Evolutionary conservation across 139 green algal species (phyloP).

Genomic region (Nannochloris sp.): DNA sequence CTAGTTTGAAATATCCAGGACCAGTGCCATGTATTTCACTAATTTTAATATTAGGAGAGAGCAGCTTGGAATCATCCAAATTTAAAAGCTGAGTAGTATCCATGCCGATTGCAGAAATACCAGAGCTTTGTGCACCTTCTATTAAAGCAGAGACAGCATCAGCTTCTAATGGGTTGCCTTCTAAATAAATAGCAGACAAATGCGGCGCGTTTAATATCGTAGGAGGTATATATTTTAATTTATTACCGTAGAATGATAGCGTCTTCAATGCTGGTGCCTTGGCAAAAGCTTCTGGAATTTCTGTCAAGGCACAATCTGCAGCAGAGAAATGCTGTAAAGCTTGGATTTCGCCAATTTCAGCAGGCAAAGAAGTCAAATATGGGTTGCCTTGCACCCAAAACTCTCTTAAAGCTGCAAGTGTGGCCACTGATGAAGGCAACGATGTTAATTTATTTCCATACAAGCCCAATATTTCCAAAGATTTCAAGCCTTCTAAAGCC

Average conservation of each 20-base stretch:
- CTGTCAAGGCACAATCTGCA: conserved; percentile 36
- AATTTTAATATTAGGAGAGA: conserved; percentile 11
- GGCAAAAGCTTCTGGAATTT: conserved; percentile 9
- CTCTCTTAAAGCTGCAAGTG: conserved; percentile 30
- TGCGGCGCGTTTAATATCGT: conserved; percentile 10
- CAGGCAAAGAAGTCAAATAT: conserved; percentile 35
- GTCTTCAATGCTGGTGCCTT: conserved; percentile 13
- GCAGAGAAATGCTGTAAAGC: conserved; percentile 36
- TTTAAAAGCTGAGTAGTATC: conserved; percentile 27
- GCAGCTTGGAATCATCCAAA: neutral
- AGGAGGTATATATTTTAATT: conserved; percentile 18
- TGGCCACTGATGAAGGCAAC: conserved; percentile 30
- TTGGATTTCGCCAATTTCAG: conserved; percentile 12
- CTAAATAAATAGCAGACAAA: conserved; percentile 54
- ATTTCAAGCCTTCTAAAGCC: conserved; percentile 28
- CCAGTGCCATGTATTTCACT: conserved; percentile 9
- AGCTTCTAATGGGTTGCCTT: conserved; percentile 61
- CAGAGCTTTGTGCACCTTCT: neutral
- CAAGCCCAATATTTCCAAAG: conserved; percentile 42
- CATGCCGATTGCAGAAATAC: conserved; percentile 39
- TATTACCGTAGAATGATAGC: conserved; percentile 42
- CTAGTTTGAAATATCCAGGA: conserved; percentile 80
- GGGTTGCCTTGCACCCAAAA: conserved; percentile 61
- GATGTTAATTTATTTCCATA: conserved; percentile 45
- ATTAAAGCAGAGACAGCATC: conserved; percentile 26